These are phyloP conservation scores for Marasmius sp. DNA, from an alignment of 1,284 basidiomycete genomes.

Conservation along the genomic window DNA sequence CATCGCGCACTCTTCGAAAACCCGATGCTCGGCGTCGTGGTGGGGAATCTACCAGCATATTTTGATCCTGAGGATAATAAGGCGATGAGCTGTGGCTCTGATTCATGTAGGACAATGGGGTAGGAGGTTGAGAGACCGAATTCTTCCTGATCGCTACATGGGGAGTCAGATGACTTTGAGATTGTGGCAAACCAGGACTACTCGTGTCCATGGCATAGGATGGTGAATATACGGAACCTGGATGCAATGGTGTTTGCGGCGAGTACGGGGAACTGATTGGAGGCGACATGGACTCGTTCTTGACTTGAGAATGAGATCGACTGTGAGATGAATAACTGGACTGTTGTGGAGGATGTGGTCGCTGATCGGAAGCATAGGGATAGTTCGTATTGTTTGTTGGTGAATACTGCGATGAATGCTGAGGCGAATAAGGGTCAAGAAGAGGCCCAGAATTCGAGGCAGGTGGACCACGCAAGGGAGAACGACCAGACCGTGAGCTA, in stretches of 20 bases:
- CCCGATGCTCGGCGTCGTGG: slow-evolving; percentile 67
- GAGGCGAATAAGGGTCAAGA: slow-evolving; percentile 66
- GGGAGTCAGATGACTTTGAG: slow-evolving; percentile 41
- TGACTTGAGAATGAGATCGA: slow-evolving; percentile 59
- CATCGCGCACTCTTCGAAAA: slow-evolving; percentile 68
- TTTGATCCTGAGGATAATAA: slow-evolving; percentile 61
- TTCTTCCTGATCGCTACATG: slow-evolving; percentile 45
- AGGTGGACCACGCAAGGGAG: slow-evolving; percentile 53
- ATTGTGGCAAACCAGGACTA: slow-evolving; percentile 55
- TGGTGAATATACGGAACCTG: slow-evolving; percentile 29
- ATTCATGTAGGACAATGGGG: slow-evolving; percentile 66
- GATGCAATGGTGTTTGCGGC: slow-evolving; percentile 34
- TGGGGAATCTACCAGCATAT: slow-evolving; percentile 70
- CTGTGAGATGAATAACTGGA: slow-evolving; percentile 56
- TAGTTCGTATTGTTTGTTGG: slow-evolving; percentile 48
- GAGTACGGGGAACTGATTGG: slow-evolving; percentile 55
- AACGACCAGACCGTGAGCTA: slow-evolving; percentile 53
- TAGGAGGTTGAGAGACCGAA: slow-evolving; percentile 62
- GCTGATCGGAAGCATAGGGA: slow-evolving; percentile 40
- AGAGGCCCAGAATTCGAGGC: slow-evolving; percentile 39
- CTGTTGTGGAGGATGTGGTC: slow-evolving; percentile 45
- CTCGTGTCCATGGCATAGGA: slow-evolving; percentile 59
- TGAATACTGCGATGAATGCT: slow-evolving; percentile 61
- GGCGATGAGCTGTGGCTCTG: slow-evolving; percentile 47
- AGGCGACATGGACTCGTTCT: slow-evolving; percentile 53